Evolutionary conservation across 1,139 yeast species (phyloP).

Genomic region (Geotrichum macrosporum): DNA sequence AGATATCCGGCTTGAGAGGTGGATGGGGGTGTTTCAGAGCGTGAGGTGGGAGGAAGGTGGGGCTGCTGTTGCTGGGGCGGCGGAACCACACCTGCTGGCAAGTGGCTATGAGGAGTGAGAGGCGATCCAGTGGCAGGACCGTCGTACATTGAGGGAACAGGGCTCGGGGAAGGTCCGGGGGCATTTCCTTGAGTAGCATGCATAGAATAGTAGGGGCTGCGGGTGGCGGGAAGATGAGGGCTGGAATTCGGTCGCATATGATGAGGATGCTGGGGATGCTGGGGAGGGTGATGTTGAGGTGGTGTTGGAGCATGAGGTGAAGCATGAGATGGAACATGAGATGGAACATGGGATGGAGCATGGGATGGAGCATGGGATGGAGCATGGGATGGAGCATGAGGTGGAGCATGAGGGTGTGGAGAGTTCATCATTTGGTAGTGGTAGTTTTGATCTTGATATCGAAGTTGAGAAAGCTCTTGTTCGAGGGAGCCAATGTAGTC

Average conservation of each 20-base stretch:
- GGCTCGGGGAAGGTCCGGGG: slow-evolving; percentile 12
- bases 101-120: slow-evolving; percentile 3
- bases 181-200: slow-evolving; percentile 2
- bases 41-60: slow-evolving; percentile 1
- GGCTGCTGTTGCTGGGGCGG: slow-evolving; percentile 1
- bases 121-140: slow-evolving; percentile 2
- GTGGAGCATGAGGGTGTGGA: slow-evolving; percentile 9
- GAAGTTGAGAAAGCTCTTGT: slow-evolving; percentile 28
- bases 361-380: too few relatives aligned
- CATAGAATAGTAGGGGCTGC: slow-evolving; percentile 13
- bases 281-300: slow-evolving; percentile 19
- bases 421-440: slow-evolving; percentile 19
- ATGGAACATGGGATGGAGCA: too few relatives aligned
- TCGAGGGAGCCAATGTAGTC: slow-evolving; percentile 60
- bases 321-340: too few relatives aligned
- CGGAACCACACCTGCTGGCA: too few relatives aligned
- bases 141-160: slow-evolving; percentile 5
- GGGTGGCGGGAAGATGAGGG: slow-evolving; percentile 8
- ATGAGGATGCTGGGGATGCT: slow-evolving; percentile 11
- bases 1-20: slow-evolving; percentile 6
- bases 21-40: slow-evolving; percentile 7
- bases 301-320: slow-evolving; percentile 22
- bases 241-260: slow-evolving; percentile 13
- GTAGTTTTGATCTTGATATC: slow-evolving; percentile 23
- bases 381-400: too few relatives aligned